Conservation (phyloP, 371 early-diverging fungal species). For the Quaeritorhiza haematococci region DNA sequence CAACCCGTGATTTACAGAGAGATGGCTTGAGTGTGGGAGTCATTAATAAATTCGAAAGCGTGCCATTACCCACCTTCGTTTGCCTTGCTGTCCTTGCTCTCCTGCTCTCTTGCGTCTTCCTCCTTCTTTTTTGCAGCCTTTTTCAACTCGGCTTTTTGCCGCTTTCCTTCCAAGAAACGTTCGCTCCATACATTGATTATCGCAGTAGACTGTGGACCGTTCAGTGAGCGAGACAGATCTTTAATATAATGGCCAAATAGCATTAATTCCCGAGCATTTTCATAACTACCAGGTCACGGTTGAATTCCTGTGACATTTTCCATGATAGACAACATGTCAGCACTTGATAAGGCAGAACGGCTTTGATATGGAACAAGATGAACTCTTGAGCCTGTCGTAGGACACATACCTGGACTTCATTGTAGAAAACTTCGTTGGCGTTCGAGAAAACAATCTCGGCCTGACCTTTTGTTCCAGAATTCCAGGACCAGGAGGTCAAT, state of each 20-base stretch:
- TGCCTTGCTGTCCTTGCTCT: not conserved
- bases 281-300: constrained; percentile 76
- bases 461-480: constrained; percentile 25
- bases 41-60: constrained; percentile 7
- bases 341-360: too few relatives aligned
- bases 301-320: constrained; percentile 92
- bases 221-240: not conserved
- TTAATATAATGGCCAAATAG: not conserved
- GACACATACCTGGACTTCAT: constrained; percentile 72
- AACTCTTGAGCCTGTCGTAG: too few relatives aligned
- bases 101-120: not conserved
- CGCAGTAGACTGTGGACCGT: constrained; percentile 68
- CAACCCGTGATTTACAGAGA: constrained; percentile 22
- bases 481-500: too few relatives aligned
- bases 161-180: constrained; percentile 55
- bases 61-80: not conserved
- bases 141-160: constrained; percentile 38
- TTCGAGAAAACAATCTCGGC: constrained; percentile 89
- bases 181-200: constrained; percentile 88
- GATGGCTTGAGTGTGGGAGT: not conserved
- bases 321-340: too few relatives aligned
- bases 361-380: too few relatives aligned
- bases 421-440: constrained; percentile 95
- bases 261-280: not conserved
- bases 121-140: constrained; percentile 19